Evolutionary conservation across 1,284 basidiomycete species (phyloP), one percentile per base, ranked within the genome.

Genomic region (Cryptococcus hybrid): DNA sequence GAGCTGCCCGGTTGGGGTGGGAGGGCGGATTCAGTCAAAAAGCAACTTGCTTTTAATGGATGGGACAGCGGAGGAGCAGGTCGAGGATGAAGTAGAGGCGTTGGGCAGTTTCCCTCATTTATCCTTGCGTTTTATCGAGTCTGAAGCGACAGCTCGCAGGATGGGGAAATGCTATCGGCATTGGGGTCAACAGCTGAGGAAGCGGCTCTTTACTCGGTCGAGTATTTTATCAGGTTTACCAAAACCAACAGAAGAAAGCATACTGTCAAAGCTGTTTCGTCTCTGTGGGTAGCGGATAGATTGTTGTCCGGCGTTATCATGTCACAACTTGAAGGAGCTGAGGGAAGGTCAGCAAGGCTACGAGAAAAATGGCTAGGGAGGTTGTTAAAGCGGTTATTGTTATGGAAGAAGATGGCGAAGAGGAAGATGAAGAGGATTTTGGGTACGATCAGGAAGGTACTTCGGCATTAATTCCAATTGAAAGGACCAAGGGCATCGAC

Each of bases 261-360:
- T 8, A 80, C 80, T 7, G 75, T 68, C 7, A 79, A 81, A 40
- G 82, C 86, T 3, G 85, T 85, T 1, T 84, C 90, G 0, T 89
- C 89, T 1, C 78, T 92, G n/a, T 94, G 91, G 89, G 88, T 88
- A 66, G 87, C 88, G 0, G 83, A 84, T 60, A 81, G 83, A 51
- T 74, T 95, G 0, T 73, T 95, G 54, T 86, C 90, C 62, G 92
- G 92, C 2, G 80, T 87, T 3, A 74, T 86, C 2, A 78, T 77
- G 8, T 71, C 86, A 7, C 72, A 64, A 13, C 12, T 56, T 4
- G 59, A 62, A 9, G 63, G 64, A 13, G 65, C 77, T 56, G 56
- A 65, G 39, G 64, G 64, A 0, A 57, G 36, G 65, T 71, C 7
- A 71, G 73, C 12, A 86, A 82, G 66, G 78, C 83, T 18, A 67